Base-by-base conservation (phyloP, 179 eudicot species). In the Kewa caespitosa region DNA sequence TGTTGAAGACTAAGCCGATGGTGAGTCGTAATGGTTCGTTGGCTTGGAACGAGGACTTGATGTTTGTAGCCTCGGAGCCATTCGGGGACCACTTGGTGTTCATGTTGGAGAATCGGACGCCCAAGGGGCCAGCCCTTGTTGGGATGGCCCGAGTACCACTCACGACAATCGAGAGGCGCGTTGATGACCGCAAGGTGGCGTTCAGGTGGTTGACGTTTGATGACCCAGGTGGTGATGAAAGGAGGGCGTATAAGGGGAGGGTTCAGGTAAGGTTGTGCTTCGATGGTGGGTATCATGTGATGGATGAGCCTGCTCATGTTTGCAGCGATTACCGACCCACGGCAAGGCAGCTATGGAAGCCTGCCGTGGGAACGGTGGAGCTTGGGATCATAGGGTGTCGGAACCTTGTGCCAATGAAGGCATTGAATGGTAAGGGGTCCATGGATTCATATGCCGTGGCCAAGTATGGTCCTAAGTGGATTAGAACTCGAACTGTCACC, bases 201-300 rank as follows among this genome's bases (percentile, higher is more conserved):
- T 79, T 92, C 0, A 85, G 81, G 67, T 95, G 99, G 99, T 75
- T 87, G 60, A 89, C 81, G 4, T 82, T 95, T 25, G 95, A 91
- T 31, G 90, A 91, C 27, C 85, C 87, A 0, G 4, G 69, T 17
- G 14, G 3, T 22, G 37, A 64, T 18, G 86, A 84, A 13, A 81
- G 79, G 50, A 76, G 81, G 38, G 81, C 54, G 15, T 92, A 92
- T 59, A 87, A 80, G 67, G 92, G 97, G n/a, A 88, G 97, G 77
- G 80, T 92, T 41, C 97, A 95, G 30, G 32, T 95, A 72, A 77
- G 97, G 69, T 78, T 95, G 10, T 95, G 96, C 60, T 91, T 95
- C 30, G 99, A 95, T 57, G 99, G 99, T 37, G 99, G 99, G 81
- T 95, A 95, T 74, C 97, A 95, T 68, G 99, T 95, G 74, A 92